phyloP scores from a whole-genome alignment of 148 eudicot species.

The Euryodendron excelsum region DNA sequence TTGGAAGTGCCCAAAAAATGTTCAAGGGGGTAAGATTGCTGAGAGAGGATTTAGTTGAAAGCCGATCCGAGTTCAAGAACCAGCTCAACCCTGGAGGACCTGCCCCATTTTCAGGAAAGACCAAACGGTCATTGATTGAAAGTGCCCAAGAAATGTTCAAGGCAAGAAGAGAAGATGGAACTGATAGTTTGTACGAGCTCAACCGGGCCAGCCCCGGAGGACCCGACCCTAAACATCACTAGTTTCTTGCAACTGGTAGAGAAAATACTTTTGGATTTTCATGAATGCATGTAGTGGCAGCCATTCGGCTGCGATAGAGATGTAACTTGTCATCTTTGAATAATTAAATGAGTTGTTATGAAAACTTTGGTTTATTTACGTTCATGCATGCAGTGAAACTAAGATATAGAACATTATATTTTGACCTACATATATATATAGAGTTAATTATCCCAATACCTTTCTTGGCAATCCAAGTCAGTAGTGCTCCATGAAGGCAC shows the following conservation, averaged over 20 bases:
- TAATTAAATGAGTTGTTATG: neutral
- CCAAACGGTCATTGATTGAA: constrained; percentile 24
- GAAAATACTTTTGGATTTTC: neutral
- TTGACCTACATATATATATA: too few relatives aligned
- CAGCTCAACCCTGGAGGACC: too few relatives aligned
- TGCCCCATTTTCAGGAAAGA: too few relatives aligned
- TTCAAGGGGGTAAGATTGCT: too few relatives aligned
- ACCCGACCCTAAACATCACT: constrained; percentile 57
- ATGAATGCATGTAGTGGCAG: neutral
- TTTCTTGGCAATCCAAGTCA: neutral
- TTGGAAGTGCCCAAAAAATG: too few relatives aligned
- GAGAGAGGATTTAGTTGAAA: too few relatives aligned
- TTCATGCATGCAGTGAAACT: too few relatives aligned
- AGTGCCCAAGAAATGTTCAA: constrained; percentile 34
- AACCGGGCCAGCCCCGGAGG: constrained; percentile 48
- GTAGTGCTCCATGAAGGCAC: neutral
- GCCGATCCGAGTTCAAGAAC: too few relatives aligned
- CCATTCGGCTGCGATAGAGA: neutral
- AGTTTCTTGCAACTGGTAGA: constrained; percentile 9
- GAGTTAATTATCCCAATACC: too few relatives aligned
- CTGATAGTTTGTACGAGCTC: constrained; percentile 13
- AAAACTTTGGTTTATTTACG: too few relatives aligned
- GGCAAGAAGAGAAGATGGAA: constrained; percentile 21
- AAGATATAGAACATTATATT: too few relatives aligned
- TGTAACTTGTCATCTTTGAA: constrained; percentile 5